Evolutionary conservation across 805 yeast species (phyloP).

Genomic region (Kodamaea kaohsiungensis): DNA sequence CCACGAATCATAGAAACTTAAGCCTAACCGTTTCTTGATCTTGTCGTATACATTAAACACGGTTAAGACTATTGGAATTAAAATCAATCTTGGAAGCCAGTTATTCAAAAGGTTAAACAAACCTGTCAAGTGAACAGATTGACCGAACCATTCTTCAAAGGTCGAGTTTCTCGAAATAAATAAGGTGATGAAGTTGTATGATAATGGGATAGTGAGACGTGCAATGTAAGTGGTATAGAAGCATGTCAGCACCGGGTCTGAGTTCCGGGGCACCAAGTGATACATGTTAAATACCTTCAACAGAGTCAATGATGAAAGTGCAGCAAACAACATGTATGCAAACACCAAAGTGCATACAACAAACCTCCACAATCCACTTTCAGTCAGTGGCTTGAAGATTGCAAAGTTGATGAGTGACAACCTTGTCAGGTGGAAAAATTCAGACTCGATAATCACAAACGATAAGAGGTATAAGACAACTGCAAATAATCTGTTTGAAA

Average conservation of each 20-base stretch:
- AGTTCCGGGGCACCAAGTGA: conserved; percentile 67
- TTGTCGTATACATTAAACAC: conserved; percentile 67
- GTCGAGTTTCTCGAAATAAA: conserved; percentile 51
- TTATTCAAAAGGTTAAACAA: conserved; percentile 71
- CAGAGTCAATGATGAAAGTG: conserved; percentile 65
- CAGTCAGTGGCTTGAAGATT: conserved; percentile 31
- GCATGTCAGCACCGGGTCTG: conserved; percentile 73
- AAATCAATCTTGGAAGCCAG: conserved; percentile 70
- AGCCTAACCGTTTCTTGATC: conserved; percentile 43
- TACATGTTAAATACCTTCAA: conserved; percentile 74
- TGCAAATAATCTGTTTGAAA: conserved; percentile 44
- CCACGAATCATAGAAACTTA: conserved; percentile 41
- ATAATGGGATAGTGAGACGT: conserved; percentile 77
- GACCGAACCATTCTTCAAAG: conserved; percentile 75
- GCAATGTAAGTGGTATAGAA: conserved; percentile 82
- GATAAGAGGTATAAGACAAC: conserved; percentile 46
- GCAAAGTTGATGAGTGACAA: conserved; percentile 60
- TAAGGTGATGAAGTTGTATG: conserved; percentile 74
- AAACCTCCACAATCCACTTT: conserved; percentile 30
- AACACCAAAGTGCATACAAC: conserved; percentile 44
- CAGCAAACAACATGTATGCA: conserved; percentile 67
- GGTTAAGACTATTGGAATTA: conserved; percentile 69
- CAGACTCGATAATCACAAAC: conserved; percentile 66
- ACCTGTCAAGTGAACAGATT: conserved; percentile 72
- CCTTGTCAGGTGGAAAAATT: conserved; percentile 67